These are phyloP conservation scores for Ilyonectria sp. DNA, from an alignment of 2,329 filamentous ascomycete genomes.

Conservation along the genomic window DNA sequence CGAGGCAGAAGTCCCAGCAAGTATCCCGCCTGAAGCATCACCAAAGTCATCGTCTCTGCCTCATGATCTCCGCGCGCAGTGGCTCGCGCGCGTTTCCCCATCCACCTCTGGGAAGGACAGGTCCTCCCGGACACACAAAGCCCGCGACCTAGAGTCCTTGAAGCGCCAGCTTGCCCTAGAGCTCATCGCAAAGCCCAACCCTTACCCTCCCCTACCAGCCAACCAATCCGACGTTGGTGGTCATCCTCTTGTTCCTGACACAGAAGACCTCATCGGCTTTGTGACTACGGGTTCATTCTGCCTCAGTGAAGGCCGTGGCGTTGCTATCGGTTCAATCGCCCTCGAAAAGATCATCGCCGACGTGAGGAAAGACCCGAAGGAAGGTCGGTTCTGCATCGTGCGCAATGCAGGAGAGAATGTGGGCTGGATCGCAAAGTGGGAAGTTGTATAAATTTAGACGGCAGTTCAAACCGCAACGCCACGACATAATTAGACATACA, in stretches of 20 bases:
- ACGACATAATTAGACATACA: background rate
- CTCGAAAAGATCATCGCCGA: conserved; percentile 68
- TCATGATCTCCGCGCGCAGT: conserved; percentile 73
- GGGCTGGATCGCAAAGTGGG: conserved; percentile 86
- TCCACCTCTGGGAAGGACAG: conserved; percentile 13
- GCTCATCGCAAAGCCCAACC: conserved; percentile 57
- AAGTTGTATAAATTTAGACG: conserved; percentile 67
- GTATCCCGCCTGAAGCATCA: conserved; percentile 50
- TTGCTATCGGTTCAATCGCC: conserved; percentile 81
- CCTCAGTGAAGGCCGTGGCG: conserved; percentile 81
- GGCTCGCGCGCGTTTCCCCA: conserved; percentile 73
- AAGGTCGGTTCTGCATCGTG: conserved; percentile 80
- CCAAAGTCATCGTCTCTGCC: conserved; percentile 52
- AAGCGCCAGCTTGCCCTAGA: conserved; percentile 64
- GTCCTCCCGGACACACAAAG: conserved; percentile 32
- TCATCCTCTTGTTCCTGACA: conserved; percentile 79
- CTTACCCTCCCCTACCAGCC: conserved; percentile 53
- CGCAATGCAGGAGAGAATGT: conserved; percentile 84
- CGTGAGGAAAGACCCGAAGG: conserved; percentile 52
- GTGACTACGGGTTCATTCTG: conserved; percentile 90
- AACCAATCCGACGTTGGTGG: conserved; percentile 60
- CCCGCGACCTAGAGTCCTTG: conserved; percentile 54
- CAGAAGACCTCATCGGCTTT: conserved; percentile 87
- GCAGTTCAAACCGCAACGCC: background rate
- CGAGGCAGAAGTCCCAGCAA: conserved; percentile 63